Evolutionary conservation across 2,329 filamentous ascomycete species (phyloP), one percentile per base, ranked within the genome.

Genomic region (Colletotrichum scovillei): DNA sequence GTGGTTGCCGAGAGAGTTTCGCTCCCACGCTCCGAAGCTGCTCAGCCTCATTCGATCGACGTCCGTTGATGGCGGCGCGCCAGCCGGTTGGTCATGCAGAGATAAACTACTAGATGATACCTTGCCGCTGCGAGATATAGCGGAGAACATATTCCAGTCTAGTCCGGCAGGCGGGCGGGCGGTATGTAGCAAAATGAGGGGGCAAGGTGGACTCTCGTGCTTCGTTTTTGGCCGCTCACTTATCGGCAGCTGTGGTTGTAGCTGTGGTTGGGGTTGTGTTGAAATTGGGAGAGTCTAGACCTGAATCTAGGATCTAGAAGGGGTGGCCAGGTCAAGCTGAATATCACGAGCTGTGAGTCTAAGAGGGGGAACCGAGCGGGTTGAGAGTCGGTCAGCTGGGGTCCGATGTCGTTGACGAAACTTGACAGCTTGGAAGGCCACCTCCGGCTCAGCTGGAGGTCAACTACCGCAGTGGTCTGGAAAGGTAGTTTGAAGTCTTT

Each of bases 1-100:
- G 16, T 42, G 63, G 56, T 62, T 52, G 67, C 71, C 62, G 30
- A 73, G 49, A 73, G 62, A 71, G 71, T 73, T 73, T 71, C 52
- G 67, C 42, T 28, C 46, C 38, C 22, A 38, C 52, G 67, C 42
- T 28, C 55, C 38, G 26, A 38, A 62, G 67, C 49, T 73, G 60
- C 71, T 73, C 71, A 73, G 71, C 71, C 71, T 66, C 71, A 57
- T 30, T 71, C 26, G 46, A 57, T 56, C 46, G 49, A 38, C 56
- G 57, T 57, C 56, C 11, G 56, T 42, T 59, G 55, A 52, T 56
- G 62, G 5, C 62, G 62, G 62, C 22, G 62, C 24, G 30, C 22
- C 14, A 56, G 63, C 63, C 53, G 52, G 52, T 57, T 65, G 63
- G 63, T 38, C 28, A 26, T 32, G 49, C 53, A 53, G 5, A 56